Conservation (phyloP, 2,329 filamentous ascomycete genomes). For the Cytospora leucostoma region DNA sequence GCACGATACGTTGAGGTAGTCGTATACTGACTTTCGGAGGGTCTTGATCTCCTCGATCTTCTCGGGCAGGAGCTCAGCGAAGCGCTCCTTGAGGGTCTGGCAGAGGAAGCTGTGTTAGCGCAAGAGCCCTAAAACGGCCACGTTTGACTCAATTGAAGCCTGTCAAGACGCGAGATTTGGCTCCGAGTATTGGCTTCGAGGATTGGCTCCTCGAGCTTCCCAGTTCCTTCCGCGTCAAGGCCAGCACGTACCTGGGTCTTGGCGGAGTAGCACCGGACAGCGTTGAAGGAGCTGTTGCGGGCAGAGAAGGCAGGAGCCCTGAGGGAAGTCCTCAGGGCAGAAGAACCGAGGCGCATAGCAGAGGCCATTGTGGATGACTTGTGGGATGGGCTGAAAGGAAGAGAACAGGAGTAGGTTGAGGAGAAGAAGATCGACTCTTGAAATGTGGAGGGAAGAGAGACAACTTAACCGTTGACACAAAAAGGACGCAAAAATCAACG, state of each 20-base stretch:
- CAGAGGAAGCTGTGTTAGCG: slow-evolving; percentile 30
- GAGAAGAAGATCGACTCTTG: slow-evolving; percentile 36
- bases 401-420: slow-evolving; percentile 39
- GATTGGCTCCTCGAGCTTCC: not conserved
- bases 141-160: not conserved
- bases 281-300: slow-evolving; percentile 74
- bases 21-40: slow-evolving; percentile 78
- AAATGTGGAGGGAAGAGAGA: slow-evolving; percentile 38
- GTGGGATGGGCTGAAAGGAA: slow-evolving; percentile 33
- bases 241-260: slow-evolving; percentile 74
- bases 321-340: slow-evolving; percentile 78
- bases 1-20: slow-evolving; percentile 19
- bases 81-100: slow-evolving; percentile 96
- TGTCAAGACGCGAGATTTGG: no score
- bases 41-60: slow-evolving; percentile 99
- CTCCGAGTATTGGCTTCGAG: not conserved
- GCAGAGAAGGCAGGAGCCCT: slow-evolving; percentile 67
- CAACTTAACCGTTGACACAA: slow-evolving; percentile 31
- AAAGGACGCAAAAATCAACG: slow-evolving; percentile 29
- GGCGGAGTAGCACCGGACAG: slow-evolving; percentile 86
- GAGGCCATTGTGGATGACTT: slow-evolving; percentile 69
- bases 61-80: slow-evolving; percentile 90
- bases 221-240: not conserved
- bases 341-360: slow-evolving; percentile 76
- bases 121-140: slow-evolving; percentile 20